A percentile compares a stretch with the other conserved stretches of the same genome.
Evolutionary conservation across 495 filamentous ascomycete genomes (phyloP).

Genomic region (Penicillium daleae): DNA sequence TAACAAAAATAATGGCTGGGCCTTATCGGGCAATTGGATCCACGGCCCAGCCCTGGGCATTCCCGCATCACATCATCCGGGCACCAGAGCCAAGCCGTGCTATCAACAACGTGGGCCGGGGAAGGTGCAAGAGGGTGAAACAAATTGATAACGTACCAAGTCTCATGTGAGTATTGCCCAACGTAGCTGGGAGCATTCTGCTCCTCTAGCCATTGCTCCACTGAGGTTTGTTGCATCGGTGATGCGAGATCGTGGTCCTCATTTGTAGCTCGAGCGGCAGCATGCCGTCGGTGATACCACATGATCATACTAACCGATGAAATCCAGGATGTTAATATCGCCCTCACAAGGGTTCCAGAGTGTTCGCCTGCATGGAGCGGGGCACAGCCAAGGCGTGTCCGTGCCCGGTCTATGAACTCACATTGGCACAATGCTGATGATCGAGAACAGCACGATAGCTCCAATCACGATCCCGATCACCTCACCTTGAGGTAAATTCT

Average conservation of each 20-base stretch:
- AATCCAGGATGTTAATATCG: constrained; percentile 1
- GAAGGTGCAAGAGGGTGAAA: constrained; percentile 5
- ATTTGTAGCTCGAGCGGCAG: constrained; percentile 16
- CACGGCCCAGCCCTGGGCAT: constrained; percentile 29
- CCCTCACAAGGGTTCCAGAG: constrained; percentile 18
- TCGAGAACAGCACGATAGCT: constrained; percentile 34
- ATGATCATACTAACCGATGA: constrained; percentile 26
- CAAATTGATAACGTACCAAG: constrained; percentile 33
- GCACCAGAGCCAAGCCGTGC: constrained; percentile 28
- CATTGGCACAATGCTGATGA: constrained; percentile 42
- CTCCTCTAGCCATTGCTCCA: constrained; percentile 38
- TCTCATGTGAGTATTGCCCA: constrained; percentile 33
- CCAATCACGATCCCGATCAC: constrained; percentile 43
- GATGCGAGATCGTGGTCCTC: constrained; percentile 17
- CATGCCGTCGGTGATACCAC: constrained; percentile 17
- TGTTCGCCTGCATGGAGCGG: constrained; percentile 24
- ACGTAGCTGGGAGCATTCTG: constrained; percentile 24
- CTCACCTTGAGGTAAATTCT: constrained; percentile 30
- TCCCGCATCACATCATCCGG: constrained; percentile 37
- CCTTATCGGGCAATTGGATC: constrained; percentile 20
- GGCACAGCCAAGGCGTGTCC: constrained; percentile 20
- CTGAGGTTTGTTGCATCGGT: constrained; percentile 26
- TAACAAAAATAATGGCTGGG: constrained; percentile 4
- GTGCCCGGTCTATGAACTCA: constrained; percentile 27
- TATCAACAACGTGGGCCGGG: not conserved